Conservation (phyloP, 768 basidiomycete species). For the Rhizopogon vesiculosus region DNA sequence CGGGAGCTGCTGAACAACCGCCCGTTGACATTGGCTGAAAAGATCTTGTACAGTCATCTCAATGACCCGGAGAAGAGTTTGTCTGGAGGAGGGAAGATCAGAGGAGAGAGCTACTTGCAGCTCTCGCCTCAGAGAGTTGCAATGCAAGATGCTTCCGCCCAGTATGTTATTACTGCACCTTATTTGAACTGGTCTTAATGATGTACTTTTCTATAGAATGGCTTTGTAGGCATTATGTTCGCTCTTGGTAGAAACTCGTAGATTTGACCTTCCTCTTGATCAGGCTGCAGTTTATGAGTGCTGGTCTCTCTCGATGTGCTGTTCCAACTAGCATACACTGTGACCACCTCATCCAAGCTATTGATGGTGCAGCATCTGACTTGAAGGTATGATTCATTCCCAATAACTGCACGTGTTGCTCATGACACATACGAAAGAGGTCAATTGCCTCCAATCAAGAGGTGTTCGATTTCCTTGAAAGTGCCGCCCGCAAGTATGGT, state of each 20-base stretch:
- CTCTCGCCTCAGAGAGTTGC: constrained; percentile 91
- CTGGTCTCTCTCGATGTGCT: constrained; percentile 76
- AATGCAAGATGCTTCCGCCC: constrained; percentile 93
- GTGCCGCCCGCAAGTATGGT: constrained; percentile 84
- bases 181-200: constrained; percentile 9
- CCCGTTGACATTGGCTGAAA: constrained; percentile 93
- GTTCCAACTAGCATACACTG: constrained; percentile 95
- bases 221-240: constrained; percentile 52
- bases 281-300: constrained; percentile 97
- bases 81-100: constrained; percentile 57
- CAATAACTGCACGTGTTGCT: not conserved
- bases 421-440: constrained; percentile 37
- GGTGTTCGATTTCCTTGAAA: constrained; percentile 96
- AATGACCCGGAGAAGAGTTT: constrained; percentile 72
- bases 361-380: constrained; percentile 83
- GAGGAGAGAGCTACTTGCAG: constrained; percentile 89
- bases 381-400: constrained; percentile 51
- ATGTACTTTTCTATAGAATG: constrained; percentile 49
- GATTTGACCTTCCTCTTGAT: constrained; percentile 7
- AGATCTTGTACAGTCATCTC: constrained; percentile 94
- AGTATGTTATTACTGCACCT: constrained; percentile 46
- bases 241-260: not conserved
- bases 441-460: constrained; percentile 90
- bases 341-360: constrained; percentile 95
- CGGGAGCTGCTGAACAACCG: constrained; percentile 62